Evolutionary conservation across 768 basidiomycete species (phyloP).

Genomic region (Agaricus sinodeliciosus): DNA sequence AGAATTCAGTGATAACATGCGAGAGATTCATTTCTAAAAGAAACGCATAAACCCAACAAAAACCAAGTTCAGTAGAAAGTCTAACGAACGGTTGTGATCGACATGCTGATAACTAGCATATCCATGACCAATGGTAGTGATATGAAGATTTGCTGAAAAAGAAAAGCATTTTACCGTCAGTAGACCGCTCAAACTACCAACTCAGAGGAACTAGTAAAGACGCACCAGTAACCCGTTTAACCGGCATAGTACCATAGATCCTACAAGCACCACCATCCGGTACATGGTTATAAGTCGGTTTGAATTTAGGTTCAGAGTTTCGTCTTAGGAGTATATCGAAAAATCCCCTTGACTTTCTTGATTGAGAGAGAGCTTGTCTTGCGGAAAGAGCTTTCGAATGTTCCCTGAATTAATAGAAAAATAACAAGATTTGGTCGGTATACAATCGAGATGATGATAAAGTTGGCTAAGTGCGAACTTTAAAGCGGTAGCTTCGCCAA

Average conservation of each 20-base stretch:
- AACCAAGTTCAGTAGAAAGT: neutral
- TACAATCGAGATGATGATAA: neutral
- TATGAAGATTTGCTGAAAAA: conserved; percentile 74
- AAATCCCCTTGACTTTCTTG: conserved; percentile 67
- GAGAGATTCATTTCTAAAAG: conserved; percentile 57
- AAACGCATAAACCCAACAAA: neutral
- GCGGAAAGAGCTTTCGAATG: conserved; percentile 65
- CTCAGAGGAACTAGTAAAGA: neutral
- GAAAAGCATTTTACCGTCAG: neutral
- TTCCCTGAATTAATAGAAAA: no score
- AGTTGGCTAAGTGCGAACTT: conserved; percentile 32
- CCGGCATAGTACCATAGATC: conserved; percentile 73
- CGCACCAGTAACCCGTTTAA: conserved; percentile 88
- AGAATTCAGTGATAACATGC: conserved; percentile 95
- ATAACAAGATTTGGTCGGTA: conserved; percentile 2
- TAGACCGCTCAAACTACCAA: neutral
- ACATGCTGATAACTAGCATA: conserved; percentile 86
- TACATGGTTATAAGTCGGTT: conserved; percentile 68
- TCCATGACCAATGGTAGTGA: conserved; percentile 93
- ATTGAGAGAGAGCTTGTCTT: conserved; percentile 63
- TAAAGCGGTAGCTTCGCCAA: conserved; percentile 71
- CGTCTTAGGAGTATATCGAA: conserved; percentile 50
- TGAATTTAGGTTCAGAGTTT: conserved; percentile 37
- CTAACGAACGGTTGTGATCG: conserved; percentile 66
- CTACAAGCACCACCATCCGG: conserved; percentile 75